Conservation (phyloP, 208 protist genomes). For the Vickermania spadyakhi region DNA sequence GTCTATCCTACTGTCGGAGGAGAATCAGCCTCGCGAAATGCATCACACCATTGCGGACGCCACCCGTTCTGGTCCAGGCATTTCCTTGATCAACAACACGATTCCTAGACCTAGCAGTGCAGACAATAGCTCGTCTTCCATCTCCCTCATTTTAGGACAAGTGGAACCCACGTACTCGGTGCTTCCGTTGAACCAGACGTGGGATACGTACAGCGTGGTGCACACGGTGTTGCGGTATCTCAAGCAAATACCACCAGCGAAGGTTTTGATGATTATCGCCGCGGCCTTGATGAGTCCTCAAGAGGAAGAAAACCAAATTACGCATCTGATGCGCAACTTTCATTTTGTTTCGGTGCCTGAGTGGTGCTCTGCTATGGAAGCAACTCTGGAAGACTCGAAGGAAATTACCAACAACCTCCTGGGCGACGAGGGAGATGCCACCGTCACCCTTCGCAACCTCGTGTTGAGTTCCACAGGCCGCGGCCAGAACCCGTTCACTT, state of each 20-base stretch:
- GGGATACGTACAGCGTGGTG: conserved; percentile 53
- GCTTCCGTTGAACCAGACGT: conserved; percentile 54
- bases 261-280: conserved; percentile 30
- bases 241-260: not conserved
- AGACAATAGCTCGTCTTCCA: conserved; percentile 1
- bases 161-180: conserved; percentile 47
- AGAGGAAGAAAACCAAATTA: conserved; percentile 14
- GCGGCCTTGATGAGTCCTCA: conserved; percentile 50
- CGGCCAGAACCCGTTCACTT: not conserved
- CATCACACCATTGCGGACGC: not conserved
- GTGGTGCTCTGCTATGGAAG: not conserved
- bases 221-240: conserved; percentile 32
- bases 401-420: not conserved
- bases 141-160: conserved; percentile 34
- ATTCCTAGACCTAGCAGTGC: not conserved
- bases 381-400: not conserved
- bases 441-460: conserved; percentile 3
- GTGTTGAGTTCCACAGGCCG: not conserved
- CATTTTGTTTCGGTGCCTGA: not conserved
- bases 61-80: not conserved
- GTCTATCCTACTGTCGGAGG: conserved; percentile 12
- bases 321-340: conserved; percentile 27
- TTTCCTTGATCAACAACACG: not conserved
- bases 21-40: conserved; percentile 4
- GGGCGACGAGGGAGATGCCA: not conserved